phyloP scores from a whole-genome alignment of 2,329 filamentous ascomycete species.

The Talaromyces amestolkiae region DNA sequence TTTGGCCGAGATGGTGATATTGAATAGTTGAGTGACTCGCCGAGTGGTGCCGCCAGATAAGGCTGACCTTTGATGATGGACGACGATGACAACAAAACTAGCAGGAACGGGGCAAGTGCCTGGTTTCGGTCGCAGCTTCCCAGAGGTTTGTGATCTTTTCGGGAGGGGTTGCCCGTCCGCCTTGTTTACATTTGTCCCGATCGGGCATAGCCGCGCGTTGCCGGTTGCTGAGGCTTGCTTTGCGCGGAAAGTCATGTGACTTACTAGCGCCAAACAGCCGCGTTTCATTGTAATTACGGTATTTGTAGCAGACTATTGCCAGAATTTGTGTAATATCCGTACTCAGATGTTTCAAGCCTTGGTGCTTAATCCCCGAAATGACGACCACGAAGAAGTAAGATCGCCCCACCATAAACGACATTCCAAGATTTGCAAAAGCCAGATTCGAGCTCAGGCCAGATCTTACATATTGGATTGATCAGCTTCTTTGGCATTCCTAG shows the following conservation, averaged over 20 bases:
- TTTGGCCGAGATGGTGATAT: not conserved
- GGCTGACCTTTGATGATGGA: slow-evolving; percentile 9
- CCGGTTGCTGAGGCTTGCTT: slow-evolving; percentile 14
- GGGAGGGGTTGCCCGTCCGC: slow-evolving; percentile 19
- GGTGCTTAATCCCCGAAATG: not conserved
- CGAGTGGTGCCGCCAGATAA: slow-evolving; percentile 12
- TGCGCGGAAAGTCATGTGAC: slow-evolving; percentile 10
- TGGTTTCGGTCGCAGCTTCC: slow-evolving; percentile 15
- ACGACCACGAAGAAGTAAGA: not conserved
- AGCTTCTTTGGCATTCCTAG: not conserved
- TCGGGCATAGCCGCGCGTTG: slow-evolving; percentile 28
- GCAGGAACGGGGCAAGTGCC: slow-evolving; percentile 2
- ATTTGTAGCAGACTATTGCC: not conserved
- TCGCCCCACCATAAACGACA: slow-evolving; percentile 6
- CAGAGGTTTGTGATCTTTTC: slow-evolving; percentile 5
- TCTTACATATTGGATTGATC: not conserved
- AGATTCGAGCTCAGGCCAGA: not conserved
- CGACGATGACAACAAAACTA: slow-evolving; percentile 9
- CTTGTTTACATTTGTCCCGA: slow-evolving; percentile 43
- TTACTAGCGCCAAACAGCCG: not conserved
- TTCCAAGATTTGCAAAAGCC: not conserved
- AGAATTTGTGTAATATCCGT: not conserved
- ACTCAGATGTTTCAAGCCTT: not conserved
- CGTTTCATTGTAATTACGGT: not conserved
- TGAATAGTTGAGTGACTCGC: not conserved